These are phyloP conservation scores for Candida ponderosae DNA, from an alignment of 805 yeast genomes.

Conservation along the genomic window DNA sequence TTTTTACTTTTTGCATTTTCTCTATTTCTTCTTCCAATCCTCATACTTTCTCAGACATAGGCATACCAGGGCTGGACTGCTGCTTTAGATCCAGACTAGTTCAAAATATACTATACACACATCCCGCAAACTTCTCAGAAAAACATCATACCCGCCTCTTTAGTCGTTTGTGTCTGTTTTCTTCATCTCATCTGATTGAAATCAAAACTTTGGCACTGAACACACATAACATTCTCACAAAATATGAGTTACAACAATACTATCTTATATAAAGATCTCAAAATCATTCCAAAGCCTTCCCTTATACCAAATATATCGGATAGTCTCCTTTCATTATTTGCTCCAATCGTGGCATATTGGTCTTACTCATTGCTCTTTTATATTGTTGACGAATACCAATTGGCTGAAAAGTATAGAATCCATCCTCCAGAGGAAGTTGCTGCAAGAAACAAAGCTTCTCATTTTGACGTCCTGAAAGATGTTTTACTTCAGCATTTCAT, in stretches of 20 bases:
- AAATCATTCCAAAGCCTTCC: slow-evolving; percentile 24
- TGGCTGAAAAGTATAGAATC: slow-evolving; percentile 79
- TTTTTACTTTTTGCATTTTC: too few species aligned
- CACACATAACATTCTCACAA: too few species aligned
- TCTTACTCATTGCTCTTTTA: slow-evolving; percentile 64
- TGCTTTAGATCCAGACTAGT: too few species aligned
- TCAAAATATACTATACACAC: too few species aligned
- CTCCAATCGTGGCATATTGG: slow-evolving; percentile 88
- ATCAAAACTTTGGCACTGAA: too few species aligned
- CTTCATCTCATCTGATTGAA: too few species aligned
- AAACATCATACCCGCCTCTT: too few species aligned
- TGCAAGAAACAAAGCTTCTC: slow-evolving; percentile 66
- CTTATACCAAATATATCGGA: slow-evolving; percentile 62
- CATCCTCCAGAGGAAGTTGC: slow-evolving; percentile 87
- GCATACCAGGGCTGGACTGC: too few species aligned
- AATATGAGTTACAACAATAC: not conserved
- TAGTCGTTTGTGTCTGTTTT: too few species aligned
- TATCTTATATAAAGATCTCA: not conserved
- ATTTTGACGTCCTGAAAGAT: slow-evolving; percentile 65
- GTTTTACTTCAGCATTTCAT: slow-evolving; percentile 80
- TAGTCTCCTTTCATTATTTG: slow-evolving; percentile 57
- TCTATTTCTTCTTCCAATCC: too few species aligned
- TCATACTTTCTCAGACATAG: too few species aligned
- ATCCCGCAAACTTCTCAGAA: too few species aligned
- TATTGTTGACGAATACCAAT: slow-evolving; percentile 60